These are phyloP conservation scores for Thuidium tamariscinum DNA, from an alignment of 225 moss, liverwort and hornwort species.

Conservation along the genomic window DNA sequence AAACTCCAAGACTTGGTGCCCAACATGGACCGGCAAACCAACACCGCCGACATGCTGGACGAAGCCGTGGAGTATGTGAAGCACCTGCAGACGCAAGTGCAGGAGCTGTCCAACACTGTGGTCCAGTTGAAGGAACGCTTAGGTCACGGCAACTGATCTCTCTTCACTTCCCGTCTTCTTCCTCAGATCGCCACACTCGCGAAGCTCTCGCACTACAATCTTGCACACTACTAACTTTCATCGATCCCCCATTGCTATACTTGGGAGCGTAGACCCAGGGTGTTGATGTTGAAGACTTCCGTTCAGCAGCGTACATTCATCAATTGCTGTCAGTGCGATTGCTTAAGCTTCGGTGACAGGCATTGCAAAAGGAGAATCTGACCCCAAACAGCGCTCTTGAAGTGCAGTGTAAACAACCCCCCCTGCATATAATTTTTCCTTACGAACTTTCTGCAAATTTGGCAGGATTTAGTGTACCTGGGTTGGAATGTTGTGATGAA, in stretches of 20 bases:
- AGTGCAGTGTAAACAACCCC: neutral
- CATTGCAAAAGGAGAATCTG: too few relatives aligned
- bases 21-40: constrained; percentile 55
- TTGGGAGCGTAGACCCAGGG: neutral
- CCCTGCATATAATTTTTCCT: neutral
- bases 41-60: constrained; percentile 63
- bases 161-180: neutral
- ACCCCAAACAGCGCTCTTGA: neutral
- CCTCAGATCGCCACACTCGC: neutral
- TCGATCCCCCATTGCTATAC: neutral
- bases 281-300: neutral
- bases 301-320: neutral
- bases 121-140: constrained; percentile 8
- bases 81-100: constrained; percentile 43
- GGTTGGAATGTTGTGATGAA: neutral
- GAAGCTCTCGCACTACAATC: neutral
- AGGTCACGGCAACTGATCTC: neutral
- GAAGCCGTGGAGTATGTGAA: constrained; percentile 61
- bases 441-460: neutral
- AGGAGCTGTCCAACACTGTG: constrained; percentile 36
- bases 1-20: constrained; percentile 55
- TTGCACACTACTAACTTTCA: neutral
- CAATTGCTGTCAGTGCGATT: neutral
- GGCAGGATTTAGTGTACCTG: neutral
- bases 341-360: neutral